A percentile compares a stretch with the other conserved stretches of the same genome.
These are phyloP conservation scores for Clavispora asparagi DNA, from an alignment of 805 yeast genomes.

Conservation along the genomic window DNA sequence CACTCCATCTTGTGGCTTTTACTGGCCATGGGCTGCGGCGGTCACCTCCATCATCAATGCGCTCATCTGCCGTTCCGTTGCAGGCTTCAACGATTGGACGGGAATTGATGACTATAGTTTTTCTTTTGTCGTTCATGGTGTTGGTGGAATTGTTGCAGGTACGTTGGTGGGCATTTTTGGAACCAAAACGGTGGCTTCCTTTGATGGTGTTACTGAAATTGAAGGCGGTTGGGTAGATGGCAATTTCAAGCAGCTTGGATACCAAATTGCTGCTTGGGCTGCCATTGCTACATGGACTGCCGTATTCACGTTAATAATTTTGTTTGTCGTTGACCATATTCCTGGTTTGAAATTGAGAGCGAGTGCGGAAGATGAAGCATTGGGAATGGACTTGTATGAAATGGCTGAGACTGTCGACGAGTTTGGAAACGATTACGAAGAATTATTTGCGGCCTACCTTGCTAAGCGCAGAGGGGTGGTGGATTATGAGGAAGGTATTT, in stretches of 20 bases:
- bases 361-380: constrained; percentile 40
- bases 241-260: constrained; percentile 41
- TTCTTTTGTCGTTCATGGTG: constrained; percentile 43
- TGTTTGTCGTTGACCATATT: constrained; percentile 44
- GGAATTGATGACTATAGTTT: constrained; percentile 43
- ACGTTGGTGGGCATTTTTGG: constrained; percentile 43
- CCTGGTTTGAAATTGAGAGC: constrained; percentile 48
- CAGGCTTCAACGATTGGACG: constrained; percentile 33
- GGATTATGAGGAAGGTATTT: constrained; percentile 4
- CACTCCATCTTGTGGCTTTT: constrained; percentile 44
- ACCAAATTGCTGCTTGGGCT: constrained; percentile 41
- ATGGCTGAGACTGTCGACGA: constrained; percentile 46
- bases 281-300: constrained; percentile 42
- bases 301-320: constrained; percentile 37
- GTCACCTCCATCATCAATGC: constrained; percentile 38
- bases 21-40: constrained; percentile 44
- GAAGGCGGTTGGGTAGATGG: constrained; percentile 45
- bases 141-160: constrained; percentile 44
- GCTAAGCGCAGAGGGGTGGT: constrained; percentile 9
- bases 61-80: constrained; percentile 29
- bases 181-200: constrained; percentile 36
- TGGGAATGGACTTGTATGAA: constrained; percentile 48
- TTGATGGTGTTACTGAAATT: constrained; percentile 40
- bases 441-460: constrained; percentile 20
- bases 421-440: constrained; percentile 30